These are phyloP conservation scores for Madurella mycetomatis DNA, from an alignment of 2,329 filamentous ascomycete genomes.

Conservation along the genomic window DNA sequence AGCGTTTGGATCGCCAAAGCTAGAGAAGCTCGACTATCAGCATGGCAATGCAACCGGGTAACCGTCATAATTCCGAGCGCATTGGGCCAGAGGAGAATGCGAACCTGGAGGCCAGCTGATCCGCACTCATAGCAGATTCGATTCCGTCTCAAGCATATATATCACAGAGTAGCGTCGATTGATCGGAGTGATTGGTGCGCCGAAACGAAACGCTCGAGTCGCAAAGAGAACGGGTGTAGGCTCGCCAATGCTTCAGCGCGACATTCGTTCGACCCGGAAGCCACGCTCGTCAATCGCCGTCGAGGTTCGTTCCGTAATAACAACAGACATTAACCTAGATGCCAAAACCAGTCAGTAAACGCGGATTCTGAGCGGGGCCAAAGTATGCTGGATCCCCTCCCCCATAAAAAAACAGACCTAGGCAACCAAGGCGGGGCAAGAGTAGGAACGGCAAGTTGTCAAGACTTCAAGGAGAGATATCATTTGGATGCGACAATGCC, in stretches of 20 bases:
- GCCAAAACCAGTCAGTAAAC: constrained; percentile 14
- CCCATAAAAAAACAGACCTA: constrained; percentile 6
- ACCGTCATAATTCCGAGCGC: constrained; percentile 1
- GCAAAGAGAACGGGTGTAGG: constrained; percentile 1
- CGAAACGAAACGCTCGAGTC: background rate
- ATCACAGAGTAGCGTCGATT: constrained; percentile 4
- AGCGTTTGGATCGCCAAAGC: constrained; percentile 61
- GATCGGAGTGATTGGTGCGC: no score
- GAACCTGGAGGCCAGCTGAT: constrained; percentile 51
- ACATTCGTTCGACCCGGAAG: background rate
- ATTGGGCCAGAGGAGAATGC: constrained; percentile 12
- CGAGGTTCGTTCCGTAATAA: constrained; percentile 13
- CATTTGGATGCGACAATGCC: background rate
- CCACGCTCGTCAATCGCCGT: constrained; percentile 20
- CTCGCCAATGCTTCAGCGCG: constrained; percentile 16
- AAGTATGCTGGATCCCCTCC: constrained; percentile 5
- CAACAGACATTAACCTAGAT: constrained; percentile 15
- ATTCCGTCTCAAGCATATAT: constrained; percentile 18
- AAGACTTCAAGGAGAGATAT: constrained; percentile 5
- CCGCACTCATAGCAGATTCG: constrained; percentile 58
- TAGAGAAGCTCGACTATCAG: constrained; percentile 38
- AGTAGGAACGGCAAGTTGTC: constrained; percentile 9
- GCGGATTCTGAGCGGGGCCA: constrained; percentile 12
- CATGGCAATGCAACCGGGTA: constrained; percentile 15
- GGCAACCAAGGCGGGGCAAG: constrained; percentile 2